Conservation (phyloP, 2,329 filamentous ascomycete genomes). For the Lachnum nothofagi region DNA sequence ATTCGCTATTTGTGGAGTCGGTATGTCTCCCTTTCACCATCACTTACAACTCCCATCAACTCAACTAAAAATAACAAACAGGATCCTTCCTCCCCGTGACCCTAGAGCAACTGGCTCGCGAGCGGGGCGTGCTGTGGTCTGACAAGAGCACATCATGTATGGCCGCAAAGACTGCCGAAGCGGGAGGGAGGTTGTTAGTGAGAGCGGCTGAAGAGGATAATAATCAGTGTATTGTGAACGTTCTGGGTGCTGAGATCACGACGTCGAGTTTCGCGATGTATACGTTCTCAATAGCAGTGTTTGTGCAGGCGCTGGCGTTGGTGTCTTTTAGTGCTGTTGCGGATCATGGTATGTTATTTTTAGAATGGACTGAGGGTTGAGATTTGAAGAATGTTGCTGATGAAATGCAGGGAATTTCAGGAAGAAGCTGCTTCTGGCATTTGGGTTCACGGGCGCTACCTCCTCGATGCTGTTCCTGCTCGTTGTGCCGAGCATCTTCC, state of each 20-base stretch:
- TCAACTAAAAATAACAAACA: conserved; percentile 32
- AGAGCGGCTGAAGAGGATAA: conserved; percentile 23
- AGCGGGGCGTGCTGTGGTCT: conserved; percentile 77
- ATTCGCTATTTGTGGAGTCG: conserved; percentile 83
- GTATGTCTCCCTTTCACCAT: conserved; percentile 50
- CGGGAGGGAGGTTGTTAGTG: conserved; percentile 16
- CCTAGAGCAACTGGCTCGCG: conserved; percentile 83
- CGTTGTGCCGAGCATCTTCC: conserved; percentile 66
- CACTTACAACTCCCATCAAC: too few species aligned
- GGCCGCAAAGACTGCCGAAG: conserved; percentile 33
- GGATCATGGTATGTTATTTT: conserved; percentile 65
- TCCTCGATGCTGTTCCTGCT: conserved; percentile 84
- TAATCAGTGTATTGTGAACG: conserved; percentile 64
- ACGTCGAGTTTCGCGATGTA: conserved; percentile 98
- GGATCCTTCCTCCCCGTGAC: conserved; percentile 92
- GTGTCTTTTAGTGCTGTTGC: conserved; percentile 94
- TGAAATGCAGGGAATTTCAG: conserved; percentile 54
- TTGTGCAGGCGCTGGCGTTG: conserved; percentile 81
- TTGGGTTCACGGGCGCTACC: conserved; percentile 76
- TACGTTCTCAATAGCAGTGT: conserved; percentile 86
- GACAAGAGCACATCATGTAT: conserved; percentile 73
- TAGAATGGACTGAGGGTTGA: too few species aligned
- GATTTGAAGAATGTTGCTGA: background rate
- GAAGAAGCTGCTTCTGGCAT: conserved; percentile 76
- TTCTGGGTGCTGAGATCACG: conserved; percentile 81